Base-by-base conservation (phyloP, 73 alveolate genomes). In the Paramecium pentaurelia region DNA sequence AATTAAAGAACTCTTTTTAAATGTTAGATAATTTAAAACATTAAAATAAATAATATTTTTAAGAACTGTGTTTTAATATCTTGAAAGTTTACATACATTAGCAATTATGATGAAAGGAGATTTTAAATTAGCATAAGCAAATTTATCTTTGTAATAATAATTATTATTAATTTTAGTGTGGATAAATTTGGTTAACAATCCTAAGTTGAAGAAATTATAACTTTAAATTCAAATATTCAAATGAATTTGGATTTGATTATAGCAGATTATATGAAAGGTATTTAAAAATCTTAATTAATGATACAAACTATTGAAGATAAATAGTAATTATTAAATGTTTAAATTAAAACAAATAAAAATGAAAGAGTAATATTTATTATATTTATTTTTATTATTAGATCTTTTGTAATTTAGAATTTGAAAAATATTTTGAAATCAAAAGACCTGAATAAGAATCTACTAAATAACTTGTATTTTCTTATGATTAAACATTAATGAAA, bases 31-130 rank as follows among this genome's bases (percentile, higher is more conserved):
- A 68, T 68, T 68, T 34, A 68, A 68, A 42, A 68, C 47, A 3
- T 34, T 68, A 3, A 68, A 68, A 34, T 11, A 68, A 68, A 32
- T 68, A 5, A 68, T 68, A 12, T 68, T 32, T 12, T 28, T 68
- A 20, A 68, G 84, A 68, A 34, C 51, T 6, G 18, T 28, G 10
- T 68, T 32, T 27, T 11, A 28, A 28, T 68, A 68, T 68, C 28
- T 68, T 14, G 22, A 68, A 25, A 32, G 84, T 68, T 34, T 68
- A 14, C 84, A 68, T 7, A 68, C 84, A 0, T 51, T 68, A 3
- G 84, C 84, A 68, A 32, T 32, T 3, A 68, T 68, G 40, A 68
- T 32, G 40, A 68, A 68, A 68, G 84, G 84, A 68, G 84, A 68
- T n/a, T 68, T 68, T 68, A 68, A 34, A 27, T 32, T 34, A 11